These are phyloP conservation scores for grape (Vitis vinifera) DNA, from an alignment of 164 flowering plant species.

Conservation along the genomic window DNA sequence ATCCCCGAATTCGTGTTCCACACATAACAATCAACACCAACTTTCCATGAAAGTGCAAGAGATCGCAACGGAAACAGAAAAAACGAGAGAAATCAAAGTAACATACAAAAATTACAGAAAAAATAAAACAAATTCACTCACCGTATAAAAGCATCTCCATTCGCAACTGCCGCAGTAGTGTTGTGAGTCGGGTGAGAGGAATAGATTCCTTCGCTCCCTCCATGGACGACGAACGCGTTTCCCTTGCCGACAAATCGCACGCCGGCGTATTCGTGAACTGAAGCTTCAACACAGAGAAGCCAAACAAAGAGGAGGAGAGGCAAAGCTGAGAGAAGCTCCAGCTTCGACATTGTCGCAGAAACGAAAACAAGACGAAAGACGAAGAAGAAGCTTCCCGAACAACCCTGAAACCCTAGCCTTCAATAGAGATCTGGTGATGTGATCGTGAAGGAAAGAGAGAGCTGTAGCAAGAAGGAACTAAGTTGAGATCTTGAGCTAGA, in stretches of 20 bases:
- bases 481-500: too few species aligned
- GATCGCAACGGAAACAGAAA: not conserved
- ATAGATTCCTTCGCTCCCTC: constrained; percentile 94
- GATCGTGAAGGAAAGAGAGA: too few species aligned
- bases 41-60: not conserved
- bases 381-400: too few species aligned
- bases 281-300: constrained; percentile 31
- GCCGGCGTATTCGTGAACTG: constrained; percentile 66
- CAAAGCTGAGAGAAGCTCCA: not conserved
- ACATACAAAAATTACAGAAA: not conserved
- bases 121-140: constrained; percentile 18
- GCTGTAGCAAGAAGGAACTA: too few species aligned
- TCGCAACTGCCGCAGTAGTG: constrained; percentile 19
- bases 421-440: too few species aligned
- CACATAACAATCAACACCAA: not conserved
- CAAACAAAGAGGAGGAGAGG: not conserved
- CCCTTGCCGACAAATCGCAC: constrained; percentile 69
- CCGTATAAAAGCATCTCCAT: constrained; percentile 71
- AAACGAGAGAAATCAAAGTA: not conserved
- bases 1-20: too few species aligned
- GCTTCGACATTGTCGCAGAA: constrained; percentile 1
- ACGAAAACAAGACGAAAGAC: not conserved
- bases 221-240: constrained; percentile 86
- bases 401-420: too few species aligned
- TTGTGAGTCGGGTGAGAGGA: constrained; percentile 40